These are phyloP conservation scores for Dipodascopsis tothii DNA, from an alignment of 805 yeast species.

Conservation along the genomic window DNA sequence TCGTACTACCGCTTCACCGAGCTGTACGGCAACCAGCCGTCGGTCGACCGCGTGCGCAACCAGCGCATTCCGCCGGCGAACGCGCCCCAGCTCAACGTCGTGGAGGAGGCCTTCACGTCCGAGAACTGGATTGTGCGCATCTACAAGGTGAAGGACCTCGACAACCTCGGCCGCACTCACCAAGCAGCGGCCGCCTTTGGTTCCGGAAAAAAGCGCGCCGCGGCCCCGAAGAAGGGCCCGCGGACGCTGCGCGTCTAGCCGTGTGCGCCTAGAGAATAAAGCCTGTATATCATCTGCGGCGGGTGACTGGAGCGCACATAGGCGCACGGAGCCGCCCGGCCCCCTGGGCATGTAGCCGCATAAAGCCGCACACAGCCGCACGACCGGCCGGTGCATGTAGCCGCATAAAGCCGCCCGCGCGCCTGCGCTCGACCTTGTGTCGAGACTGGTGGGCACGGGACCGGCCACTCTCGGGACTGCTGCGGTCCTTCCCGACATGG, in stretches of 20 bases:
- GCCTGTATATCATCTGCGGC: too few relatives aligned
- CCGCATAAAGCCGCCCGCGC: too few relatives aligned
- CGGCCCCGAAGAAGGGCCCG: background rate
- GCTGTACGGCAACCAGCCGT: constrained; percentile 53
- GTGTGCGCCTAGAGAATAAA: too few relatives aligned
- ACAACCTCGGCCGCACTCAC: constrained; percentile 71
- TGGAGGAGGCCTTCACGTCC: constrained; percentile 91
- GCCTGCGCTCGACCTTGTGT: too few relatives aligned
- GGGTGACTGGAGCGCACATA: too few relatives aligned
- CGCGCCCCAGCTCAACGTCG: constrained; percentile 54
- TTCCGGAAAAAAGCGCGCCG: constrained; percentile 10
- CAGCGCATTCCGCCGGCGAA: constrained; percentile 53
- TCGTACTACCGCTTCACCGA: constrained; percentile 81
- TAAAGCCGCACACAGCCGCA: too few relatives aligned
- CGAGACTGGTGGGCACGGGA: too few relatives aligned
- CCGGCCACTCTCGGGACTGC: too few relatives aligned
- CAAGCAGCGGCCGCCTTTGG: constrained; percentile 20
- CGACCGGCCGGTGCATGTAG: too few relatives aligned
- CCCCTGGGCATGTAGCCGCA: too few relatives aligned
- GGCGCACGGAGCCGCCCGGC: too few relatives aligned
- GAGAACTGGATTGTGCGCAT: constrained; percentile 96
- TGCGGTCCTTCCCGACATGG: too few relatives aligned
- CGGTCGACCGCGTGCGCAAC: constrained; percentile 78
- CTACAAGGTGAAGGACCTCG: constrained; percentile 83
- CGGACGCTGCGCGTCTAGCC: background rate